Percentiles rank a stretch among this genome's conserved stretches.
Evolutionary conservation across 768 basidiomycete species (phyloP).

Genomic region (Boletellus ananiceps): DNA sequence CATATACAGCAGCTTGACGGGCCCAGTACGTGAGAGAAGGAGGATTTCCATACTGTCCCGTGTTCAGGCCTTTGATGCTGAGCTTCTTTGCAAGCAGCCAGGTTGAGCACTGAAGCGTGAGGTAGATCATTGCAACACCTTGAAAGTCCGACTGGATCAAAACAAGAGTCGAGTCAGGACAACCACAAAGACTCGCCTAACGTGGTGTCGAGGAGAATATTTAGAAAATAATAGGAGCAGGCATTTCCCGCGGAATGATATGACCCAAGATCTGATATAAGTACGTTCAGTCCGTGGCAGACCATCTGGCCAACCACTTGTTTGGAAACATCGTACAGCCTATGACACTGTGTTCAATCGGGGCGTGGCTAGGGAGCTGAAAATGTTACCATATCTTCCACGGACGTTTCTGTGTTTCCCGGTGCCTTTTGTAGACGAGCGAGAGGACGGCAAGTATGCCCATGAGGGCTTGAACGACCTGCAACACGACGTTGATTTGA

Average conservation of each 20-base stretch:
- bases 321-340: constrained; percentile 92
- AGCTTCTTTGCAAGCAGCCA: constrained; percentile 60
- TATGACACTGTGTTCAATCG: constrained; percentile 29
- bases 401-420: constrained; percentile 78
- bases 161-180: neutral
- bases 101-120: constrained; percentile 61
- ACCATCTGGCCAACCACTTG: constrained; percentile 85
- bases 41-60: constrained; percentile 85
- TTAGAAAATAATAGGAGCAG: constrained; percentile 89
- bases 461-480: constrained; percentile 84
- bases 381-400: constrained; percentile 85
- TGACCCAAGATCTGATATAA: constrained; percentile 76
- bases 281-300: constrained; percentile 72
- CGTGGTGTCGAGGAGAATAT: constrained; percentile 74
- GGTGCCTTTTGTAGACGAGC: constrained; percentile 81
- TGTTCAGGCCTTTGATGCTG: constrained; percentile 70
- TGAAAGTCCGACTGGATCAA: constrained; percentile 6
- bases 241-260: constrained; percentile 71
- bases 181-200: constrained; percentile 53
- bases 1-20: constrained; percentile 77
- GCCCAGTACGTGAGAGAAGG: constrained; percentile 70
- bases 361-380: neutral
- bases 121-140: constrained; percentile 80
- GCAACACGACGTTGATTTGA: neutral
- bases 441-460: constrained; percentile 88